Evolutionary conservation across 805 yeast species (phyloP), one percentile per base, ranked within the genome.

Genomic region (Candida piceae): DNA sequence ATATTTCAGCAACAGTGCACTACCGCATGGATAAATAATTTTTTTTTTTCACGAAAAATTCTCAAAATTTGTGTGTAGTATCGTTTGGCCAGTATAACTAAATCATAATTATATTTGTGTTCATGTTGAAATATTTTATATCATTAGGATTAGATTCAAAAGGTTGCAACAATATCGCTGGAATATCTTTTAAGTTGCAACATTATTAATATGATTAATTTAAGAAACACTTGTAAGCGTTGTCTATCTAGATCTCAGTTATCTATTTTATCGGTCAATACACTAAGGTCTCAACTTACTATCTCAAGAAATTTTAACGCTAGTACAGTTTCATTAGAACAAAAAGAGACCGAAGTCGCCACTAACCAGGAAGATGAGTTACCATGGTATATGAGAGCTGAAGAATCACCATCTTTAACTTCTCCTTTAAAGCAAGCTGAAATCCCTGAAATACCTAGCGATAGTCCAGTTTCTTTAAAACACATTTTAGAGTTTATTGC

Each of bases 381-480:
- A 3, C 64, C 64, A 3, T 62, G 67, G 67, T 62, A 61, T 42
- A 27, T 62, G 44, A 48, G 64, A 20, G 45, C 57, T 4, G 55
- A 53, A 16, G 60, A 57, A 35, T 50, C 65, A 1, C 55, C 64
- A 2, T 27, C 23, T 3, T 25, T 48, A 6, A 17, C 40, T 3
- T 48, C 52, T n/a, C 58, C 59, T 11, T 40, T 50, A 7, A 46
- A 39, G 21, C 34, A 42, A 25, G 39, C 44, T 2, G 63, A 56
- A 31, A 51, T 79, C 29, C 90, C 95, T 0, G 65, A 53, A 3
- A 45, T 83, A 4, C 96, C 96, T 0, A 45, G 41, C 1, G 49
- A 68, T 31, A 60, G 85, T 0, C 96, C 96, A 0, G 51, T 46
- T 0, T 54, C 74, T 1, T 49, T 88, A 7, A 52, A 55, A 23